These are phyloP conservation scores for Skeletonema marinoi DNA, from an alignment of 108 stramenopile genomes.

Conservation along the genomic window DNA sequence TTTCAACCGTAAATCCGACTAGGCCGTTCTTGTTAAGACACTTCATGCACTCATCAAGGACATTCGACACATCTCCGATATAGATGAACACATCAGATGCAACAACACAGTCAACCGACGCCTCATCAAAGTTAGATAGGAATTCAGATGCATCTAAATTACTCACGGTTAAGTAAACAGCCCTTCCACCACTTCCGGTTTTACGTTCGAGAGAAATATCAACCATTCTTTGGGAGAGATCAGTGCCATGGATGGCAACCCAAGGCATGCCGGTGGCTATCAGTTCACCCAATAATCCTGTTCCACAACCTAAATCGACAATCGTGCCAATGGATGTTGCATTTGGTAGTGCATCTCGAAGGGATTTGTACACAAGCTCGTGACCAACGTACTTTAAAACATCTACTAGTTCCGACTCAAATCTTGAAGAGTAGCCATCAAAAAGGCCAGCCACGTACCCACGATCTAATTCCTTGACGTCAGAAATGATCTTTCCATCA, in stretches of 20 bases:
- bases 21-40: conserved; percentile 9
- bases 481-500: conserved; percentile 7
- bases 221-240: conserved; percentile 40
- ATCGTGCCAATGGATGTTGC: conserved; percentile 10
- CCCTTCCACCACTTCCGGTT: conserved; percentile 9
- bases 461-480: conserved; percentile 5
- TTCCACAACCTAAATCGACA: conserved; percentile 34
- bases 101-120: conserved; percentile 18
- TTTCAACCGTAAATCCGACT: conserved; percentile 34
- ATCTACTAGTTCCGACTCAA: conserved; percentile 32
- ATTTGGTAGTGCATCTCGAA: conserved; percentile 16
- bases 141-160: conserved; percentile 16
- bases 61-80: conserved; percentile 22
- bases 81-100: conserved; percentile 42
- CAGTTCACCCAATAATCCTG: conserved; percentile 27
- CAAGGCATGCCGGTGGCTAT: conserved; percentile 20
- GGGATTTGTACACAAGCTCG: conserved; percentile 10
- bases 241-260: conserved; percentile 16
- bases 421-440: conserved; percentile 29
- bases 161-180: conserved; percentile 15
- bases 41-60: conserved; percentile 7
- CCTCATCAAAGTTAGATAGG: conserved; percentile 16
- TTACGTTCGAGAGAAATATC: conserved; percentile 32
- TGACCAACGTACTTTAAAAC: conserved; percentile 23
- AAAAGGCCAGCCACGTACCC: conserved; percentile 28